phyloP scores from a whole-genome alignment of 805 yeast species.

The Saturnispora zaruensis region DNA sequence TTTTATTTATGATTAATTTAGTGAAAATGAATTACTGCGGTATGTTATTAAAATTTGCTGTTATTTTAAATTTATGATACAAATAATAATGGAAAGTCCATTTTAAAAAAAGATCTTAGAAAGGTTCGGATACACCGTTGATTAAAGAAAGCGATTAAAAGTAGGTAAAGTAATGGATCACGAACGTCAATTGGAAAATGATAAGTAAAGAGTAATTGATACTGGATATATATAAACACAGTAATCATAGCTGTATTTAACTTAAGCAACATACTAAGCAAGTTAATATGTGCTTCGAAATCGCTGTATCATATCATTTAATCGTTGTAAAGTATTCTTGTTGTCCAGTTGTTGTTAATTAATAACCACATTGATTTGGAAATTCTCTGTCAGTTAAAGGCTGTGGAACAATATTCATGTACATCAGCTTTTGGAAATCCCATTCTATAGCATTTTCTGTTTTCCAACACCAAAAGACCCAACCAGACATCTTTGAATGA shows the following conservation, averaged over 20 bases:
- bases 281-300: neutral
- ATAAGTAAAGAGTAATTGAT: neutral
- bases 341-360: too few species aligned
- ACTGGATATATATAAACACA: neutral
- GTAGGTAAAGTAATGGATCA: neutral
- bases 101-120: neutral
- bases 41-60: neutral
- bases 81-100: neutral
- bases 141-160: neutral
- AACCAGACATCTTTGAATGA: constrained; percentile 53
- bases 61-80: neutral
- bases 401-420: constrained; percentile 64
- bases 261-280: neutral
- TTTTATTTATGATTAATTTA: too few species aligned
- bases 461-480: constrained; percentile 94
- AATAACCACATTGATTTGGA: constrained; percentile 27
- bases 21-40: too few species aligned
- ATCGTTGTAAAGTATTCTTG: too few species aligned
- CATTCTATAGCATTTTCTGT: constrained; percentile 78
- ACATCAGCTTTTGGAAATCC: constrained; percentile 62
- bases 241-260: neutral
- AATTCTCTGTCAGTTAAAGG: constrained; percentile 41
- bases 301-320: too few species aligned
- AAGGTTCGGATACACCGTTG: neutral
- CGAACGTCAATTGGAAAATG: neutral